Evolutionary conservation across 1,284 basidiomycete genomes (phyloP), one percentile per base, ranked within the genome.

Genomic region (Vanrija humicola): DNA sequence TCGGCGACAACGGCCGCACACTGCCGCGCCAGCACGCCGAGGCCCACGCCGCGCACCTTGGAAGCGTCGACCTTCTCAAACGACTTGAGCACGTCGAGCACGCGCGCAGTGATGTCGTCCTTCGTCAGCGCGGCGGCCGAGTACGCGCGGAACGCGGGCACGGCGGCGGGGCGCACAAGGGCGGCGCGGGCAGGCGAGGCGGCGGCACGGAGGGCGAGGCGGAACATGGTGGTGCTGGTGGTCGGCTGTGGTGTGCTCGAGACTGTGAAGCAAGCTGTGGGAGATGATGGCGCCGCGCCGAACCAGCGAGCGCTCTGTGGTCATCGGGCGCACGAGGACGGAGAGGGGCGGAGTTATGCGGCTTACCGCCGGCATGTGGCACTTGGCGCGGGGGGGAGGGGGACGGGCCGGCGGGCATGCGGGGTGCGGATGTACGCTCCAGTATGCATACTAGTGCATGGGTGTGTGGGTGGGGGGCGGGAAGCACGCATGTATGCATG

Each of bases 21-120:
- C 12, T 2, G 10, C 21, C 16, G 26, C 40, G 23, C 40, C 15
- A 12, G 34, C 23, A 42, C 18, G 29, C n/a, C n/a, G n/a, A n/a
- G n/a, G n/a, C n/a, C n/a, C n/a, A n/a, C n/a, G n/a, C n/a, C n/a
- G n/a, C 80, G 51, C 59, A 93, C 93, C 83, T 97, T 96, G 57
- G 80, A 76, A 19, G 80, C 78, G 77, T 96, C 85, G 53, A 98
- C 90, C 80, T 97, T 98, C 78, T 98, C 96, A 74, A 97, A 98
- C 28, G 87, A 86, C 79, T 90, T 90, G 74, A 99, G 79, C 49
- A 98, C 89, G 58, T 93, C 87, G 61, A 94, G 73, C 52, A 99
- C 84, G 67, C 96, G 85, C 67, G 82, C 74, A 72, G 89, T 83
- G 71, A 98, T 91, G 70, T 83, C 82, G 45, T 88, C 85, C 75